Percentiles rank a stretch among this genome's conserved stretches.
Conservation (phyloP, 2,329 filamentous ascomycete species). For the Ophiosphaerella narmari region DNA sequence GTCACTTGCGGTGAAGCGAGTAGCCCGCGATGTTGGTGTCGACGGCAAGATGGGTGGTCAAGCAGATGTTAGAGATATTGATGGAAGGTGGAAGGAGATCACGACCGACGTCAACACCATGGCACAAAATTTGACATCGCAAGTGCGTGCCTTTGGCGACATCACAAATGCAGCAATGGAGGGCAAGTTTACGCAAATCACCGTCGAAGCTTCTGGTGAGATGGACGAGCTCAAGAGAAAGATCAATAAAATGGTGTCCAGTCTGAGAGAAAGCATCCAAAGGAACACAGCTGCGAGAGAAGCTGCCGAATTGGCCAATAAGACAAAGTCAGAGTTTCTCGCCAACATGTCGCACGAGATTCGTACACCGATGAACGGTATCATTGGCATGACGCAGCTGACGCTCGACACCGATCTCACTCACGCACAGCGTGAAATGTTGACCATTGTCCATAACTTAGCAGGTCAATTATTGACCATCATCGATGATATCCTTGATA, state of each 20-base stretch:
- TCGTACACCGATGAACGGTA: conserved; percentile 95
- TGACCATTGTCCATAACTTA: conserved; percentile 96
- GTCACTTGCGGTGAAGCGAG: conserved; percentile 92
- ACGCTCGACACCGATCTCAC: conserved; percentile 93
- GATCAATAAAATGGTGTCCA: conserved; percentile 99
- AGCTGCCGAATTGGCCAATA: conserved; percentile 93
- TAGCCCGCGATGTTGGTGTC: conserved; percentile 94
- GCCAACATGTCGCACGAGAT: conserved; percentile 99
- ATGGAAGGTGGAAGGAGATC: conserved; percentile 97
- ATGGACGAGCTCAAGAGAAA: conserved; percentile 99
- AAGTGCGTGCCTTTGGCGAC: conserved; percentile 96
- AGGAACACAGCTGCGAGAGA: conserved; percentile 94
- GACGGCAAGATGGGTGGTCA: conserved; percentile 99
- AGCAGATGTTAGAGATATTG: conserved; percentile 89
- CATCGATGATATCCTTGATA: conserved; percentile 77
- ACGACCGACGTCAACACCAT: conserved; percentile 96
- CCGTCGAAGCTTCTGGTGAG: conserved; percentile 94
- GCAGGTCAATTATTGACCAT: conserved; percentile 96
- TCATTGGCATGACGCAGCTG: conserved; percentile 97
- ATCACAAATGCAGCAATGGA: conserved; percentile 98
- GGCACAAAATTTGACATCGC: conserved; percentile 81
- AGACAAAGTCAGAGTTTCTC: conserved; percentile 97
- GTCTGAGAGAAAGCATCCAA: conserved; percentile 92
- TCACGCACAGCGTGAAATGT: conserved; percentile 94
- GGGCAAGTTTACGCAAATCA: conserved; percentile 95